These are phyloP conservation scores for Heterobasidion irregulare DNA, from an alignment of 1,284 basidiomycete species.

Conservation along the genomic window DNA sequence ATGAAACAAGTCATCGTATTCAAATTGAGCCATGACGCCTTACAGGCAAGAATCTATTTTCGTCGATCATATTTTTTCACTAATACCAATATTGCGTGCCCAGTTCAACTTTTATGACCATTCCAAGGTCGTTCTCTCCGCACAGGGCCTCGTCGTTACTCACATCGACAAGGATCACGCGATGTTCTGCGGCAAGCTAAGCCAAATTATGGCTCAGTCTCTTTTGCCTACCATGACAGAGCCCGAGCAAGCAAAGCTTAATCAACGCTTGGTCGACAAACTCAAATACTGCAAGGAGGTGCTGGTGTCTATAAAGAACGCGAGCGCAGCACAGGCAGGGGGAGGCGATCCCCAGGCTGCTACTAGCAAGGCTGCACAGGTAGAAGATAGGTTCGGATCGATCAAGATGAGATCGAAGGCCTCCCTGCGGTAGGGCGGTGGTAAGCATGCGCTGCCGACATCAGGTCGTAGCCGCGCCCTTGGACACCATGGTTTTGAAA, in stretches of 20 bases:
- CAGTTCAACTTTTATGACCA: slow-evolving; percentile 6
- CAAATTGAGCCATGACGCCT: slow-evolving; percentile 86
- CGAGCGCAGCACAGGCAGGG: slow-evolving; percentile 16
- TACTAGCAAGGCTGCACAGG: no score
- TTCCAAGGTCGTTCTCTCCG: slow-evolving; percentile 87
- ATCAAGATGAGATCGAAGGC: slow-evolving; percentile 7
- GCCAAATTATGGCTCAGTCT: slow-evolving; percentile 60
- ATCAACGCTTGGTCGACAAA: slow-evolving; percentile 63
- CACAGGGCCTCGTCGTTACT: slow-evolving; percentile 71
- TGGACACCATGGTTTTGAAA: background rate
- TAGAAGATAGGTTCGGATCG: background rate
- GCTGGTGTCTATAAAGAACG: slow-evolving; percentile 51
- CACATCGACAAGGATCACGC: slow-evolving; percentile 88
- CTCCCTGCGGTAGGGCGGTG: slow-evolving; percentile 6
- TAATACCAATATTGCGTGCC: background rate
- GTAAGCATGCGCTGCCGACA: background rate
- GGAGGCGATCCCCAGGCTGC: background rate
- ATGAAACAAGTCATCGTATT: slow-evolving; percentile 98
- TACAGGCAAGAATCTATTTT: slow-evolving; percentile 57
- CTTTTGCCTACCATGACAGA: slow-evolving; percentile 33
- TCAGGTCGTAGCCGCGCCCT: background rate
- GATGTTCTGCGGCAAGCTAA: slow-evolving; percentile 69
- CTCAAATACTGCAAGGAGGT: slow-evolving; percentile 80
- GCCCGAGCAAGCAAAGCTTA: slow-evolving; percentile 48
- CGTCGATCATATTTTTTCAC: background rate